These are phyloP conservation scores for Groenewaldozyma tartarivorans DNA, from an alignment of 805 yeast species.

Conservation along the genomic window DNA sequence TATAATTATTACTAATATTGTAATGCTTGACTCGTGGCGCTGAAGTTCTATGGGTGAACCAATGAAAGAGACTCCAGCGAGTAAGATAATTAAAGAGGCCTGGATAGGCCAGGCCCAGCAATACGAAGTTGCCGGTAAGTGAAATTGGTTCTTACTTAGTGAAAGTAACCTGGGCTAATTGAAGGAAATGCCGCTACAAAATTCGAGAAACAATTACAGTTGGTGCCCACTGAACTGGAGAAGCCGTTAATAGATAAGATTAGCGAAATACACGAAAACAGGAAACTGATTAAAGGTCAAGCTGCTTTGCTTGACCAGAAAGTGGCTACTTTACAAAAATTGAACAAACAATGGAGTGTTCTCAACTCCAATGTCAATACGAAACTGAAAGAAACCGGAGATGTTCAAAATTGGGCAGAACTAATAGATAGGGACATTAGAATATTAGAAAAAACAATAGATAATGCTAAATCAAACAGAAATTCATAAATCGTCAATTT, in stretches of 20 bases:
- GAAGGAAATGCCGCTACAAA: slow-evolving; percentile 8
- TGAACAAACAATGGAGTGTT: slow-evolving; percentile 6
- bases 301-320: slow-evolving; percentile 5
- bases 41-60: no score
- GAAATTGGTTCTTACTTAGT: background rate
- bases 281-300: slow-evolving; percentile 14
- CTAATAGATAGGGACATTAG: slow-evolving; percentile 61
- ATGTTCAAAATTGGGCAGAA: slow-evolving; percentile 54
- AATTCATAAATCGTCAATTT: slow-evolving; percentile 27
- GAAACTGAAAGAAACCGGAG: slow-evolving; percentile 25
- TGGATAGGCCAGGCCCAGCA: slow-evolving; percentile 19
- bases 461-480: slow-evolving; percentile 3
- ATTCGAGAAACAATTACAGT: slow-evolving; percentile 7
- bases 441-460: slow-evolving; percentile 51
- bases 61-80: slow-evolving; percentile 16
- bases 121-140: slow-evolving; percentile 12
- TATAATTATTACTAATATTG: no score
- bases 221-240: slow-evolving; percentile 15
- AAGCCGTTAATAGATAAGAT: slow-evolving; percentile 20
- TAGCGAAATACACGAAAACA: slow-evolving; percentile 17
- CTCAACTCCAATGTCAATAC: slow-evolving; percentile 8
- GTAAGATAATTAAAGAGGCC: slow-evolving; percentile 15
- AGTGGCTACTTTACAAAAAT: slow-evolving; percentile 6
- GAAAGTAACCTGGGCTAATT: background rate
- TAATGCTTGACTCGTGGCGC: no score